Percentiles rank a stretch among this genome's conserved stretches.
Evolutionary conservation across 495 filamentous ascomycete species (phyloP).

Genomic region (Cetradonia linearis): DNA sequence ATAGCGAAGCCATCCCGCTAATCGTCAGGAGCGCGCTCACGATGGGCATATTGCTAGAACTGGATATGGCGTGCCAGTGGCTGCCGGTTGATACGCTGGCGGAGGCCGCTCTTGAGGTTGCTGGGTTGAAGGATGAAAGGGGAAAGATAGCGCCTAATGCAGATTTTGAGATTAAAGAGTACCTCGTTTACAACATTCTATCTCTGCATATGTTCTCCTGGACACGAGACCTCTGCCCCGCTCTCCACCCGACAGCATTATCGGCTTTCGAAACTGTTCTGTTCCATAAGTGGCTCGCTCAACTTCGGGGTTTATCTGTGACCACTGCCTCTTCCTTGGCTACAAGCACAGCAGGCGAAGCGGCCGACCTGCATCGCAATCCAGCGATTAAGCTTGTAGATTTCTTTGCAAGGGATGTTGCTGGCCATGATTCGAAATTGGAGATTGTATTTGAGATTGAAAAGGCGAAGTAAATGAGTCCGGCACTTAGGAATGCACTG

Average conservation of each 20-base stretch:
- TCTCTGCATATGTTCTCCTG: constrained; percentile 43
- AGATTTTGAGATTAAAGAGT: constrained; percentile 8
- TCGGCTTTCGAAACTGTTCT: constrained; percentile 37
- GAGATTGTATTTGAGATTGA: constrained; percentile 9
- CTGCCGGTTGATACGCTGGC: constrained; percentile 38
- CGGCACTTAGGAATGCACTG: constrained; percentile 5
- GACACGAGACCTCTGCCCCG: constrained; percentile 37
- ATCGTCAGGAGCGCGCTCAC: constrained; percentile 45
- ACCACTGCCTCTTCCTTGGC: background rate
- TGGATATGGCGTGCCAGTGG: constrained; percentile 36
- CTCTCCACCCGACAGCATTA: constrained; percentile 35
- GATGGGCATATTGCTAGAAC: constrained; percentile 37
- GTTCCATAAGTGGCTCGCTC: constrained; percentile 39
- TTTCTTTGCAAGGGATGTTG: constrained; percentile 32
- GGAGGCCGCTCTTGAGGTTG: constrained; percentile 29
- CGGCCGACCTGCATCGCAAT: constrained; percentile 38
- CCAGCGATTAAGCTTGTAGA: constrained; percentile 48
- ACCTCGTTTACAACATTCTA: constrained; percentile 43
- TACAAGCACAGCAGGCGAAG: constrained; percentile 23
- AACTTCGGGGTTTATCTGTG: constrained; percentile 25
- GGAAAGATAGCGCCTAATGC: background rate
- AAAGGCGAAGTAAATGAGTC: constrained; percentile 1
- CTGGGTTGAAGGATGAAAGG: constrained; percentile 14
- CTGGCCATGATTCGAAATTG: background rate
- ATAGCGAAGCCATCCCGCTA: constrained; percentile 44